Base-by-base conservation (phyloP, 2,329 filamentous ascomycete species). In the Pestalotiopsis sp. region DNA sequence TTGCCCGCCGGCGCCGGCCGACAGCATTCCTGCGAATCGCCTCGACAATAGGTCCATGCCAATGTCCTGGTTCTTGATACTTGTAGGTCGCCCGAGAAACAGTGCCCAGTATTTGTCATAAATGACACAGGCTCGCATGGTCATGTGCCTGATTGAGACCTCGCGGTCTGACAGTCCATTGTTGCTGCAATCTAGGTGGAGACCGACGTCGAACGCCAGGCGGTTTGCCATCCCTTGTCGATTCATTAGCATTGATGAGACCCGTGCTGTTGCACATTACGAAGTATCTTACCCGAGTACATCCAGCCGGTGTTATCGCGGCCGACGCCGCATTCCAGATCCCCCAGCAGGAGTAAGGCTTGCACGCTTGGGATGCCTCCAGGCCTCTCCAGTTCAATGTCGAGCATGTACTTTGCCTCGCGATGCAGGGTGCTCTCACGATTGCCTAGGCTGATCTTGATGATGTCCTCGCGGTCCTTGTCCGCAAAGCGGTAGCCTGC, bases 61-160 rank as follows among this genome's bases (percentile, higher is more conserved):
- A 9, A 87, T 79, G 69, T 87, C 86, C 61, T 85, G 80, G 63
- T 78, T 82, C 74, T 87, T 87, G 78, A 88, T 87, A 65, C 83
- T 82, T 1, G 85, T 83, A 1, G 86, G 86, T 12, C 86, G 79
- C 11, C 86, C 86, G 6, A 88, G 78, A 71, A 87, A 86, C n/a
- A 88, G 76, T 0, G 86, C 83, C 85, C 85, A 87, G 70, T 87
- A 85, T 73, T 84, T 83, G 77, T 88, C 86, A 68, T 86, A 85
- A 69, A 87, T 82, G 6, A 86, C 81, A 68, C 84, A 87, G 1
- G 86, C 85, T 70, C 82, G 80, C 73, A 87, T 82, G 13, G 82
- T 83, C 81, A 86, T 85, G 62, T 84, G 85, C 4, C 85, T 80
- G 63, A 86, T 83, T 41, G 82, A 79, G 3, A 82, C 78, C 69